Percentiles rank a stretch among this genome's conserved stretches.
Evolutionary conservation across 441 rosid species (phyloP).

Genomic region (Populus hybrid): DNA sequence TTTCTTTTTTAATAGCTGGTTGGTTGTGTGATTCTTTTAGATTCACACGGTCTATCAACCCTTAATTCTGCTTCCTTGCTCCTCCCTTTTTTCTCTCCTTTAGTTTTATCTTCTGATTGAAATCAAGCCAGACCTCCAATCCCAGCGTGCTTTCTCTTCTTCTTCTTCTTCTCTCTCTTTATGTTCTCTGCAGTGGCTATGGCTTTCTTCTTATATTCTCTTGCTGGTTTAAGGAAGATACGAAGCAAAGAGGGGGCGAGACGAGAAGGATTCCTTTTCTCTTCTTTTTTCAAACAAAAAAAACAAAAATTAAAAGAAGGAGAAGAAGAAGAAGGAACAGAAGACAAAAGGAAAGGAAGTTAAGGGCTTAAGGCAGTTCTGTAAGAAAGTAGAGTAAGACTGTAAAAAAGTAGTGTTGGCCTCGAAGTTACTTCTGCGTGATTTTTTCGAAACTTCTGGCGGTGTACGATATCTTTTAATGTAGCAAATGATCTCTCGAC

Average conservation of each 20-base stretch:
- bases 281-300: no score
- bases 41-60: conserved; percentile 80
- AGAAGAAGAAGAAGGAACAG: no score
- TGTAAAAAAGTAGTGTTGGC: neutral
- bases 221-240: neutral
- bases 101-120: conserved; percentile 13
- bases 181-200: neutral
- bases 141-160: neutral
- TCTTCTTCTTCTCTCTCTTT: neutral
- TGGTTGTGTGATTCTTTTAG: conserved; percentile 50
- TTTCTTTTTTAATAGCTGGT: neutral
- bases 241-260: neutral
- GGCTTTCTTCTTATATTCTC: neutral
- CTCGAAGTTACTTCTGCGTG: neutral
- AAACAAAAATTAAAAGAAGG: no score
- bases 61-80: conserved; percentile 43
- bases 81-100: conserved; percentile 9
- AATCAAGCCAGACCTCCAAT: neutral
- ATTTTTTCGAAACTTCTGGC: neutral
- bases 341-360: neutral
- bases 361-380: neutral
- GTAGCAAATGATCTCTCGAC: neutral
- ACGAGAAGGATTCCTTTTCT: neutral
- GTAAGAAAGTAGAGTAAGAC: neutral
- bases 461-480: neutral